phyloP scores from a whole-genome alignment of 768 basidiomycete species.

The Pisolithus tinctorius region DNA sequence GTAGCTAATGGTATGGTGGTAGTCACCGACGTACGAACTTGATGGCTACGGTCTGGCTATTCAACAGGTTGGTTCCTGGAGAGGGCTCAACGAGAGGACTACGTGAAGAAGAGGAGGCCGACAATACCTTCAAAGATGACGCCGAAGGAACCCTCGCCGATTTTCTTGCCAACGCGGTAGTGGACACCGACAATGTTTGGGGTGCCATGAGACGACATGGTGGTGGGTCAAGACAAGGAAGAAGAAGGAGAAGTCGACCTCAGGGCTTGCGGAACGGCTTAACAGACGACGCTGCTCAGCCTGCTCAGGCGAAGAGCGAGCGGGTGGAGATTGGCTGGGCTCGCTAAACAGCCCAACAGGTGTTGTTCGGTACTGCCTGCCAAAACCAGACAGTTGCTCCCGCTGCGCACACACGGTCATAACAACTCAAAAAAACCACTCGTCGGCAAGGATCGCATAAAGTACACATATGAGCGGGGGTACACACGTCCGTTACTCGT shows the following conservation, averaged over 20 bases:
- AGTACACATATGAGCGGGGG: too few relatives aligned
- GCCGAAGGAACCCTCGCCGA: constrained; percentile 97
- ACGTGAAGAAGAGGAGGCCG: background rate
- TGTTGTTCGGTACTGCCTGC: constrained; percentile 23
- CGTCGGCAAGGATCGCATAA: too few relatives aligned
- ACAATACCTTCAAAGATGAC: constrained; percentile 84
- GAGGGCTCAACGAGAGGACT: background rate
- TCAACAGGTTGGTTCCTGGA: constrained; percentile 92
- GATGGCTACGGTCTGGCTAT: constrained; percentile 98
- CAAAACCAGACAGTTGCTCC: background rate
- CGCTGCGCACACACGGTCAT: too few relatives aligned
- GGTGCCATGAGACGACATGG: constrained; percentile 48
- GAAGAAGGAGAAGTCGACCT: constrained; percentile 7
- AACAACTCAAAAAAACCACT: too few relatives aligned
- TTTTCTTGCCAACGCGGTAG: constrained; percentile 97
- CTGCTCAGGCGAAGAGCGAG: constrained; percentile 42
- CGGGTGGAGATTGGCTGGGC: constrained; percentile 34
- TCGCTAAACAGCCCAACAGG: background rate
- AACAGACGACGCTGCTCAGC: background rate
- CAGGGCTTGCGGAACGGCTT: background rate
- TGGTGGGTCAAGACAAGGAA: constrained; percentile 7
- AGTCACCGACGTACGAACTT: constrained; percentile 79
- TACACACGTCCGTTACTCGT: too few relatives aligned
- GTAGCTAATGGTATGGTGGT: background rate
- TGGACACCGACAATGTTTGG: constrained; percentile 90